Base-by-base conservation (phyloP, 345 rosid genomes). In the Nasturtium officinale region DNA sequence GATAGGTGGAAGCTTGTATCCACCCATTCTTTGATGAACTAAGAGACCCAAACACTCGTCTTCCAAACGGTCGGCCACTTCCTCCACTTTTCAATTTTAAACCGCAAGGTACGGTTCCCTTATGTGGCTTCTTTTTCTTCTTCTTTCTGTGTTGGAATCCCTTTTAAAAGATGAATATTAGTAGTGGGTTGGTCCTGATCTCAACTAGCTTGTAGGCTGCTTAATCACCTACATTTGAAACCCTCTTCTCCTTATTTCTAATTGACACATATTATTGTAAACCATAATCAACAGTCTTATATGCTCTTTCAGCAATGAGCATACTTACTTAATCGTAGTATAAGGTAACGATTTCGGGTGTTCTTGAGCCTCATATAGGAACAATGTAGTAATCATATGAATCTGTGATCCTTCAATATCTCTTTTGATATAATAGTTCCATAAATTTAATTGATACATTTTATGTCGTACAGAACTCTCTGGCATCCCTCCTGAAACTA, bases 1-100 rank as follows among this genome's bases (percentile, higher is more conserved):
- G 18, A 77, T 76, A 89, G 95, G 71, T 87, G 67, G 91, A 89
- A 55, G 90, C 90, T 16, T 82, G 82, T 77, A 77, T 78, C 3
- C 96, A 89, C 73, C 90, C 92, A 18, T 87, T 89, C 75, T 89
- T 89, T 58, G 89, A 87, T 47, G 92, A 87, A 76, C 82, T 89
- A 46, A 87, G 92, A 15, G 88, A 86, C 17, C 92, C 89, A 33
- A 89, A 81, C 74, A 64, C 85, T 15, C 83, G 87, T 53, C 65
- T 87, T 33, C 92, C 96, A 9, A 87, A 82, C 7, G 91, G 96
- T 9, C 91, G 96, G 12, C 69, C 85, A 54, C 78, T 87, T 71
- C 96, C 96, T 3, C 88, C 93, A 7, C 81, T 90, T 11, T 87
- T 90, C 76, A 81, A 83, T 60, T 81, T 83, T 26, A 83, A 81